A percentile compares a stretch with the other conserved stretches of the same genome.
Conservation (phyloP, 768 basidiomycete species). For the Lactifluus echinatus region DNA sequence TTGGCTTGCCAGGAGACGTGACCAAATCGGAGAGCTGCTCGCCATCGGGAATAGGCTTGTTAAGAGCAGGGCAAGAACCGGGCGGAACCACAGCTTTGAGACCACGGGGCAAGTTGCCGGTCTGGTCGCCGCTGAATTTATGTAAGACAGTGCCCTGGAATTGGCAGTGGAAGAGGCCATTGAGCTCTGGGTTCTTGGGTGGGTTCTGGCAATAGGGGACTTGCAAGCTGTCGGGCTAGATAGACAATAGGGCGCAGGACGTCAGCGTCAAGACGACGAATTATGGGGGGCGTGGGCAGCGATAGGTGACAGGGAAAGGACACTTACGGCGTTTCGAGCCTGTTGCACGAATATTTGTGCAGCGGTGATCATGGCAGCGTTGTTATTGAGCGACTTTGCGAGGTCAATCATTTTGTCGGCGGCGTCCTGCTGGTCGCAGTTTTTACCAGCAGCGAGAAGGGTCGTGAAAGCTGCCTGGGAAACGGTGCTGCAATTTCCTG, state of each 20-base stretch:
- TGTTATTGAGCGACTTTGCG: conserved; percentile 35
- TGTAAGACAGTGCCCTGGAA: conserved; percentile 37
- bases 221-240: conserved; percentile 34
- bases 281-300: no score
- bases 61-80: conserved; percentile 44
- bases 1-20: conserved; percentile 27
- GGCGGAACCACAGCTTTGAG: conserved; percentile 34
- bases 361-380: conserved; percentile 39
- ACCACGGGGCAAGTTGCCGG: conserved; percentile 47
- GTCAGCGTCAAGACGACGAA: no score
- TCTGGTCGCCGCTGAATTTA: conserved; percentile 38
- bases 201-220: conserved; percentile 46
- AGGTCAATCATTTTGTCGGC: conserved; percentile 45
- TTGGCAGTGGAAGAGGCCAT: conserved; percentile 51
- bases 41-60: conserved; percentile 41
- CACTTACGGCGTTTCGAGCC: conserved; percentile 44
- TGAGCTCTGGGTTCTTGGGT: conserved; percentile 42
- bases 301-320: no score
- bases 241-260: neutral
- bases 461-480: conserved; percentile 48
- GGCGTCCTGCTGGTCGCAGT: conserved; percentile 38
- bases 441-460: conserved; percentile 41
- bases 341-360: conserved; percentile 50
- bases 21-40: conserved; percentile 35
- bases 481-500: conserved; percentile 43